phyloP scores from a whole-genome alignment of 1,284 basidiomycete species.

The Malassezia restricta region DNA sequence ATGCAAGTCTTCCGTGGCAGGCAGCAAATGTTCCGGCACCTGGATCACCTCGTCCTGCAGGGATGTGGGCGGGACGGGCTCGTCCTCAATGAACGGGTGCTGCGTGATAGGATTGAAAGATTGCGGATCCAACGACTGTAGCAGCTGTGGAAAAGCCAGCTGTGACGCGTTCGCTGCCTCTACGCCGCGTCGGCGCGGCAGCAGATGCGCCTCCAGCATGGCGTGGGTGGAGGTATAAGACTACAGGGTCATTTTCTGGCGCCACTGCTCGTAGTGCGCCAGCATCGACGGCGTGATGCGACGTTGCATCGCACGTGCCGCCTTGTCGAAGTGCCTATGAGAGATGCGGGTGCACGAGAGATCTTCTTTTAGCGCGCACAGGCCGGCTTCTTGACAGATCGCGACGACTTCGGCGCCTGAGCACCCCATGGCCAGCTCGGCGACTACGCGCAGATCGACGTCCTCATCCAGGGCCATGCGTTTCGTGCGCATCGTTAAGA shows the following conservation, averaged over 20 bases:
- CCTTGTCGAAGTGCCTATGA: constrained; percentile 61
- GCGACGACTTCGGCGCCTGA: constrained; percentile 88
- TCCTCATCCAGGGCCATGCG: constrained; percentile 66
- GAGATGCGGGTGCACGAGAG: constrained; percentile 65
- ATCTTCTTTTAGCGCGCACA: constrained; percentile 75
- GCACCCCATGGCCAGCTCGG: constrained; percentile 64
- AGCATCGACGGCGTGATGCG: constrained; percentile 73
- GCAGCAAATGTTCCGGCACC: constrained; percentile 28
- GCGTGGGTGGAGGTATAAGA: background rate
- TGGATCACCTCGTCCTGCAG: constrained; percentile 7
- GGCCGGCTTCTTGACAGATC: constrained; percentile 89
- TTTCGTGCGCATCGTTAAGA: constrained; percentile 63
- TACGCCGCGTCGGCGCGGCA: background rate
- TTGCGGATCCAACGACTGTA: constrained; percentile 10
- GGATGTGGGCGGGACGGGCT: constrained; percentile 2
- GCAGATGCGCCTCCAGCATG: background rate
- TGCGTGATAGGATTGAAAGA: constrained; percentile 13
- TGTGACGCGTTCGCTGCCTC: background rate
- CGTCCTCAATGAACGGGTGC: constrained; percentile 7
- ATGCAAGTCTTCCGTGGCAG: constrained; percentile 26
- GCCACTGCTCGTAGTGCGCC: constrained; percentile 6
- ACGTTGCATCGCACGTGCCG: constrained; percentile 61
- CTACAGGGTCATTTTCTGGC: background rate
- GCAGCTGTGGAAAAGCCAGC: constrained; percentile 15
- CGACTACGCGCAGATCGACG: constrained; percentile 61